Evolutionary conservation across 73 alveolate species (phyloP).

Genomic region (Tetrahymena thermophila): DNA sequence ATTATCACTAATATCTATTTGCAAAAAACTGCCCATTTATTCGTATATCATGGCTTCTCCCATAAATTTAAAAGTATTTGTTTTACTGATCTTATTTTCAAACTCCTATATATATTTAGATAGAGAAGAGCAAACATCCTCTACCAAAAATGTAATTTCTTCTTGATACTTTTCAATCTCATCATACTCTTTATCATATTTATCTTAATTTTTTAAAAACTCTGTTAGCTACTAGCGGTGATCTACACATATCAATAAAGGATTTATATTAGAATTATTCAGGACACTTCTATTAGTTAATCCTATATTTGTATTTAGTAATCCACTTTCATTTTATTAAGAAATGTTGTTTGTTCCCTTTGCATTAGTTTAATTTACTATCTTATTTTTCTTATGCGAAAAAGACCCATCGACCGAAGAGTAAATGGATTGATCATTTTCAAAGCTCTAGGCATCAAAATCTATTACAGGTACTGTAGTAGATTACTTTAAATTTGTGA

Average conservation of each 20-base stretch:
- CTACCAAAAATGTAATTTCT: neutral
- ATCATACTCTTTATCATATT: neutral
- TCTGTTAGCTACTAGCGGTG: neutral
- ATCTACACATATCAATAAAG: neutral
- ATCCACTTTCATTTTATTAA: neutral
- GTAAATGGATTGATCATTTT: neutral
- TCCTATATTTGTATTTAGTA: neutral
- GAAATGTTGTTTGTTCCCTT: neutral
- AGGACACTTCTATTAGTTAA: neutral
- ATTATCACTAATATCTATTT: neutral
- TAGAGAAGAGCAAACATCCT: neutral
- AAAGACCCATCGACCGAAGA: neutral
- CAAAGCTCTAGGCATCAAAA: neutral
- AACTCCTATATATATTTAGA: neutral
- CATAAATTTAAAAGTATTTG: neutral
- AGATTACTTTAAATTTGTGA: neutral
- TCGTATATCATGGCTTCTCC: neutral
- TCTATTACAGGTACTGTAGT: neutral
- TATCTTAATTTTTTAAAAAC: neutral
- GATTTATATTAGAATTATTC: neutral
- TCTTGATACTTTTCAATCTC: neutral
- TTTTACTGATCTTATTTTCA: neutral
- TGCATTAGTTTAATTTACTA: neutral
- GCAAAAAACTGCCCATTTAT: neutral
- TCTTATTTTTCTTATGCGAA: neutral